A percentile compares a stretch with the other conserved stretches of the same genome.
These are phyloP conservation scores for Viola odorata DNA, from an alignment of 345 rosid species.

Conservation along the genomic window DNA sequence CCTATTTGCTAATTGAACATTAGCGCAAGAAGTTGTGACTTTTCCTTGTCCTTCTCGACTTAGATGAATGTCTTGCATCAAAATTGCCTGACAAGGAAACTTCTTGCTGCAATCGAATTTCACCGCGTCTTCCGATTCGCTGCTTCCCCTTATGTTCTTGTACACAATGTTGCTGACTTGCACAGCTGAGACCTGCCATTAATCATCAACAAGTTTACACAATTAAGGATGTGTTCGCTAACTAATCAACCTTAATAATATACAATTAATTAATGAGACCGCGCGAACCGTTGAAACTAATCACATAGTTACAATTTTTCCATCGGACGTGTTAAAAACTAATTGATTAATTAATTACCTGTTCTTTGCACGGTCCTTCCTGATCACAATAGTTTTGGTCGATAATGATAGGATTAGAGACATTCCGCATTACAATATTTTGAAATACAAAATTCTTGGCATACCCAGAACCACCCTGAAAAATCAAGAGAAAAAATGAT, in stretches of 20 bases:
- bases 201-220: background rate
- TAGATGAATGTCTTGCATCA: conserved; percentile 44
- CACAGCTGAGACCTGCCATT: conserved; percentile 61
- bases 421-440: conserved; percentile 57
- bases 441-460: conserved; percentile 60
- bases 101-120: conserved; percentile 56
- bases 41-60: conserved; percentile 15
- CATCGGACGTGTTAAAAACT: background rate
- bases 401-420: conserved; percentile 73
- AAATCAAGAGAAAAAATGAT: background rate
- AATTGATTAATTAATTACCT: conserved; percentile 32
- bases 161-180: conserved; percentile 63
- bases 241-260: conserved; percentile 1
- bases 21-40: conserved; percentile 54
- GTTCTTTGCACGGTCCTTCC: conserved; percentile 36
- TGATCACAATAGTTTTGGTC: conserved; percentile 81
- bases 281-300: background rate
- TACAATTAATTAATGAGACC: background rate
- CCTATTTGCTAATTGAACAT: conserved; percentile 29
- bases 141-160: conserved; percentile 68
- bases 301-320: no score
- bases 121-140: conserved; percentile 56
- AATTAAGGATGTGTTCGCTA: background rate
- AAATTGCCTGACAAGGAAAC: conserved; percentile 52
- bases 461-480: conserved; percentile 79